These are phyloP conservation scores for Manihot esculenta DNA, from an alignment of 441 rosid genomes.

Conservation along the genomic window DNA sequence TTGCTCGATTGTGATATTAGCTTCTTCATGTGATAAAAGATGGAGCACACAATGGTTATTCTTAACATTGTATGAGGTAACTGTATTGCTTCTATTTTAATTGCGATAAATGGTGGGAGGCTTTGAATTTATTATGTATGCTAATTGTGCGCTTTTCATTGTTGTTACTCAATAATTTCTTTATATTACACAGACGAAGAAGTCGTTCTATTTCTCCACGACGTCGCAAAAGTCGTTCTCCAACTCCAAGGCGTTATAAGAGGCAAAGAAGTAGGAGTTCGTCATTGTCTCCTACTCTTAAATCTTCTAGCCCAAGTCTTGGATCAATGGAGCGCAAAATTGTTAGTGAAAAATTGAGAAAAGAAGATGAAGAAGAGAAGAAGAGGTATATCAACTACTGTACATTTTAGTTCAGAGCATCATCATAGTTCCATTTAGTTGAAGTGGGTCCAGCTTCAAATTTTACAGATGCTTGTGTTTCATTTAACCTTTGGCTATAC, in stretches of 20 bases:
- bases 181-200: conserved; percentile 67
- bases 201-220: conserved; percentile 75
- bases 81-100: conserved; percentile 58
- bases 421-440: conserved; percentile 4
- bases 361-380: conserved; percentile 86
- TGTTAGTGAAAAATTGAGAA: conserved; percentile 64
- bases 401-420: conserved; percentile 14
- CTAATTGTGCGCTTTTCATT: conserved; percentile 25
- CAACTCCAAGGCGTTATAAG: conserved; percentile 56
- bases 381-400: conserved; percentile 60
- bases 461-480: not conserved
- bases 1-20: conserved; percentile 82
- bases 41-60: conserved; percentile 78
- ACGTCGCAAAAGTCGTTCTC: not conserved
- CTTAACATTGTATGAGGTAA: conserved; percentile 93
- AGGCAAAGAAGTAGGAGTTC: conserved; percentile 82
- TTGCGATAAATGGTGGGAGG: conserved; percentile 45
- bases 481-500: conserved; percentile 8
- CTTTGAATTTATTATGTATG: conserved; percentile 28
- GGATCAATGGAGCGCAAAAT: conserved; percentile 62
- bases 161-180: conserved; percentile 44
- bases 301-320: conserved; percentile 65
- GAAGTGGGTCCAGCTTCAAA: not conserved
- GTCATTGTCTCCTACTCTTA: conserved; percentile 61
- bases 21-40: conserved; percentile 94